These are phyloP conservation scores for Fusarium illudens DNA, from an alignment of 2,329 filamentous ascomycete genomes.

Conservation along the genomic window DNA sequence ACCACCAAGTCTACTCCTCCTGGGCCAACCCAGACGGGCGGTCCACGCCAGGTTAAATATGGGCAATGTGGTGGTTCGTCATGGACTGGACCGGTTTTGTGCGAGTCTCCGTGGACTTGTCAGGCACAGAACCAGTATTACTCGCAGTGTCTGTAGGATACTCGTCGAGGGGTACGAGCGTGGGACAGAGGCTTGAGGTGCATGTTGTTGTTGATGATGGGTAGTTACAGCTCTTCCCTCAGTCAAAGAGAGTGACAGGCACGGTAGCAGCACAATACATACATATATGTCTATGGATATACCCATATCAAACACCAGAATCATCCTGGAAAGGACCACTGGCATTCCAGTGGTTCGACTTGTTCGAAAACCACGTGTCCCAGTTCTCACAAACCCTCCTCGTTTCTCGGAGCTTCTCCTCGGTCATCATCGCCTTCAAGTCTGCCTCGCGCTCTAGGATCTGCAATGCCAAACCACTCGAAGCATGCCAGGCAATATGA, in stretches of 20 bases:
- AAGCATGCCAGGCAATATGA: constrained; percentile 21
- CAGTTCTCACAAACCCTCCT: constrained; percentile 17
- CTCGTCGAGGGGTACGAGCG: too few relatives aligned
- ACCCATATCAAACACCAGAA: neutral
- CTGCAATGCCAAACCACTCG: constrained; percentile 16
- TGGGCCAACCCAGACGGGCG: constrained; percentile 11
- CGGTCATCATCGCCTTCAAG: constrained; percentile 8
- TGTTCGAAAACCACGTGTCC: constrained; percentile 15
- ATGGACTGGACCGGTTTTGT: constrained; percentile 23
- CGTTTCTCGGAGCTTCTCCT: constrained; percentile 17
- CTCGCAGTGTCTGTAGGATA: constrained; percentile 15
- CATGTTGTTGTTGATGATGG: too few relatives aligned
- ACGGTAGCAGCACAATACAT: too few relatives aligned
- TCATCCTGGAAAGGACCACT: neutral
- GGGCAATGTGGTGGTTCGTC: constrained; percentile 26
- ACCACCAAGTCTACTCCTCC: constrained; percentile 7
- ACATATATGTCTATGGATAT: too few relatives aligned
- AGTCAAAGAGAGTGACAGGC: too few relatives aligned
- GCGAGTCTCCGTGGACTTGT: constrained; percentile 18
- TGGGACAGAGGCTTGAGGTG: too few relatives aligned
- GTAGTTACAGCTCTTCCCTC: too few relatives aligned
- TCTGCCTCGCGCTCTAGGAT: constrained; percentile 14
- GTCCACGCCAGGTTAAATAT: constrained; percentile 12
- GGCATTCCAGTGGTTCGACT: neutral
- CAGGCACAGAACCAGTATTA: constrained; percentile 32